Base-by-base conservation (phyloP, 805 yeast genomes). In the Nakazawaea holstii region DNA sequence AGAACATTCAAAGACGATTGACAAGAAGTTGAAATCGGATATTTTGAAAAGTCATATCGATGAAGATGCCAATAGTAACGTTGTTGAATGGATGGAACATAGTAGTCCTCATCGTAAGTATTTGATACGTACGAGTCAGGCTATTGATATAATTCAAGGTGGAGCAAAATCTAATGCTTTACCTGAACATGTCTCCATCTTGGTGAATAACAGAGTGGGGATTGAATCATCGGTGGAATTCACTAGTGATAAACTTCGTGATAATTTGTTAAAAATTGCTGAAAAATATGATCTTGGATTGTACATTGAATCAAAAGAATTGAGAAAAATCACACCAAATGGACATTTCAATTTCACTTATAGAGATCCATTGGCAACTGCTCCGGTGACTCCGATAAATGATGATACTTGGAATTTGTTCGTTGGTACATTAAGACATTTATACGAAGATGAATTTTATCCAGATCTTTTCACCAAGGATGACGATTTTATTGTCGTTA, bases 161-260 rank as follows among this genome's bases (percentile, higher is more conserved):
- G 94, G 92, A 26, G 73, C 79, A 42, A 86, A 85, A 62, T 68
- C 81, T 35, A 86, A 86, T 55, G 89, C 91, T 1, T 65, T 85
- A 42, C 92, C 94, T 1, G 92, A 85, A 58, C 63, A 68, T 33
- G 75, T 77, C 2, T 63, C 64, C 24, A 65, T 78, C 43, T 61
- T 69, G 27, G 68, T 82, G 39, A 84, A 86, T 61, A 80, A 82
- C 57, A 72, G 92, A 56, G 68, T 86, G 47, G 74, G 79, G 15
- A 65, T 80, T 33, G 87, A 78, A 49, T 73, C 81, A 13, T 64
- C 73, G 20, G 69, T 75, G 1, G 62, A 67, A 5, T 72, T 67
- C 15, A 74, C 73, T 4, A 54, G 66, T 14, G 68, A 69, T 20
- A 68, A 66, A 43, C 65, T 76, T 48, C 47, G 61, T 17, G 47